Evolutionary conservation across 495 filamentous ascomycete species (phyloP).

Genomic region (Tuber calosporum): DNA sequence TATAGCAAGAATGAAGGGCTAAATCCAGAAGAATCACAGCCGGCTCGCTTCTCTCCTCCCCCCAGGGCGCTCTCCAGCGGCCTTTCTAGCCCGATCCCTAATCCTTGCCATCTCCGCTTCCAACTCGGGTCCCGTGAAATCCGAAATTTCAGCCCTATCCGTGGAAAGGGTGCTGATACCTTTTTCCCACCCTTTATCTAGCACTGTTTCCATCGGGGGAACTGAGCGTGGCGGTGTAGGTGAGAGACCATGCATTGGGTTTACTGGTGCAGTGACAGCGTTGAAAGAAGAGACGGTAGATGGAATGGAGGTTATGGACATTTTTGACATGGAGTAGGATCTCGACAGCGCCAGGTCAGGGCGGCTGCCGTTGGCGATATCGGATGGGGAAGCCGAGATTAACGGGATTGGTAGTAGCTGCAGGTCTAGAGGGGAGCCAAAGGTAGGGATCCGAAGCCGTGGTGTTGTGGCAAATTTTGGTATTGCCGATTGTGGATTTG

Average conservation of each 20-base stretch:
- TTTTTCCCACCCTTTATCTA: not conserved
- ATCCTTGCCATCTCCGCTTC: constrained; percentile 37
- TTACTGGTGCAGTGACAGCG: constrained; percentile 13
- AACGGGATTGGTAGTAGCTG: constrained; percentile 15
- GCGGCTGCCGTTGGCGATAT: not conserved
- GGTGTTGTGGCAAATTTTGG: constrained; percentile 27
- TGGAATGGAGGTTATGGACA: constrained; percentile 31
- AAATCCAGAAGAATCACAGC: not conserved
- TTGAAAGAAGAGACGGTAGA: constrained; percentile 36
- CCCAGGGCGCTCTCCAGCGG: constrained; percentile 19
- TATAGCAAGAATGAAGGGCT: not conserved
- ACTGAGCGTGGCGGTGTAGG: constrained; percentile 28
- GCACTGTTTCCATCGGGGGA: not conserved
- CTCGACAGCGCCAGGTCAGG: constrained; percentile 14
- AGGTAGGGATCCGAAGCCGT: constrained; percentile 11
- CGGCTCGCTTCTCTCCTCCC: constrained; percentile 15
- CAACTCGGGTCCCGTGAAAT: constrained; percentile 28
- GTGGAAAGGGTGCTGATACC: constrained; percentile 11
- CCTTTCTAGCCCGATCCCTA: constrained; percentile 23
- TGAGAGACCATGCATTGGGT: constrained; percentile 26
- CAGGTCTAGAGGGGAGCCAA: constrained; percentile 7
- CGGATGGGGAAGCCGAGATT: constrained; percentile 15
- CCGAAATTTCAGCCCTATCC: constrained; percentile 22
- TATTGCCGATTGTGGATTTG: not conserved
- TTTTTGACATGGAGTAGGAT: constrained; percentile 26